Base-by-base conservation (phyloP, 2,329 filamentous ascomycete species). In the Byssochlamys sp. region DNA sequence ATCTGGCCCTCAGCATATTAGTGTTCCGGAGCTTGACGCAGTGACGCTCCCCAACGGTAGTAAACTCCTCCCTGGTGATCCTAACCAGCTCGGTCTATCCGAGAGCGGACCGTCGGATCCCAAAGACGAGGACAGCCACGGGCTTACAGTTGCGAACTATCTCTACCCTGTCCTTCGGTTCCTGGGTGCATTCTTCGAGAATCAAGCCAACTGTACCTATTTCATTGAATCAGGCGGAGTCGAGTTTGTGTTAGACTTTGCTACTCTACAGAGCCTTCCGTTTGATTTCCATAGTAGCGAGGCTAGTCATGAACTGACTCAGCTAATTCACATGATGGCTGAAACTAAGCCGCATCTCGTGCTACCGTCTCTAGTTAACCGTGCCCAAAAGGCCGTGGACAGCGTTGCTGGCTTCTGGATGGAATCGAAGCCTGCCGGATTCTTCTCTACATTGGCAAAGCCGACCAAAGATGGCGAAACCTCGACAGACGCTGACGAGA, bases 151-250 rank as follows among this genome's bases (percentile, higher is more conserved):
- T 62, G 78, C 83, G 54, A 81, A 86, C 45, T 96, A 92, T 67
- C 81, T 96, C 57, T 84, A 84, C 66, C 88, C 88, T 26, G 78
- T 90, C 39, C 82, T 87, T 59, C 87, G 84, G 54, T 99, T 99
- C 70, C 75, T 99, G 52, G 77, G 79, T 45, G 83, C 87, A 1
- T 92, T 94, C 69, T 84, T 94, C 59, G 82, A 84, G 61, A 95
- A 95, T 66, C 79, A 82, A 57, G 80, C 80, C 33, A 81, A 95
- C 65, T 91, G 88, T 71, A 77, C 80, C 19, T 81, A 82, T 26
- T 92, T 96, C 67, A 84, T 94, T 61, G 84, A 88, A 56, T 81
- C 82, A 54, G 90, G 91, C 58, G 94, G 90, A 5, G 84, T 92
- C 26, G 90, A 96, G 70, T 80, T 88, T 54, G 79, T 97, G 24